Conservation (phyloP, 2,329 filamentous ascomycete genomes). For the Achaetomium macrosporum region DNA sequence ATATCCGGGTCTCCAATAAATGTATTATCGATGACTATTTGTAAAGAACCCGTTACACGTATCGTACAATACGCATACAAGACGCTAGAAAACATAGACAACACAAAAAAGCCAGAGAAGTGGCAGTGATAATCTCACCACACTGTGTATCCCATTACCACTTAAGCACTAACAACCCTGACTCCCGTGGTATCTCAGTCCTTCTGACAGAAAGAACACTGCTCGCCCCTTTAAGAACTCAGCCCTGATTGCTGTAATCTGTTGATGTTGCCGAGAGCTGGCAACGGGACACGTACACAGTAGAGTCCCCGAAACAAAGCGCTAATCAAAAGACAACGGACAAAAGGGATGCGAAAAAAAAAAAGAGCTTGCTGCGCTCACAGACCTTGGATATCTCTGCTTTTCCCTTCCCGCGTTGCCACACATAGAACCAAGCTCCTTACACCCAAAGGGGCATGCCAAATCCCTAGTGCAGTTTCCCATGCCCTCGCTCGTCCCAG, state of each 20-base stretch:
- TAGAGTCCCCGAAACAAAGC: background rate
- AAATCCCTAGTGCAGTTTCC: too few species aligned
- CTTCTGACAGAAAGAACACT: background rate
- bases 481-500: too few species aligned
- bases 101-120: background rate
- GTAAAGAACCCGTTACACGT: background rate
- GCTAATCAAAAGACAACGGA: background rate
- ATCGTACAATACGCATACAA: background rate
- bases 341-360: background rate
- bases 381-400: too few species aligned
- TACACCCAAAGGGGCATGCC: too few species aligned
- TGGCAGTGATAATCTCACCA: background rate
- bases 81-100: background rate
- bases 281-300: background rate
- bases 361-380: background rate
- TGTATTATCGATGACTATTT: background rate
- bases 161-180: background rate
- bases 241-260: background rate
- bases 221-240: background rate
- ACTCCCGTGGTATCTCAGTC: slow-evolving; percentile 3
- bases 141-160: background rate
- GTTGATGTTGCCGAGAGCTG: background rate
- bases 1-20: too few species aligned
- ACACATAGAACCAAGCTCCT: too few species aligned
- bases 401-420: too few species aligned